phyloP scores from a whole-genome alignment of 495 filamentous ascomycete species.

The Aspergillus ellipticus region DNA sequence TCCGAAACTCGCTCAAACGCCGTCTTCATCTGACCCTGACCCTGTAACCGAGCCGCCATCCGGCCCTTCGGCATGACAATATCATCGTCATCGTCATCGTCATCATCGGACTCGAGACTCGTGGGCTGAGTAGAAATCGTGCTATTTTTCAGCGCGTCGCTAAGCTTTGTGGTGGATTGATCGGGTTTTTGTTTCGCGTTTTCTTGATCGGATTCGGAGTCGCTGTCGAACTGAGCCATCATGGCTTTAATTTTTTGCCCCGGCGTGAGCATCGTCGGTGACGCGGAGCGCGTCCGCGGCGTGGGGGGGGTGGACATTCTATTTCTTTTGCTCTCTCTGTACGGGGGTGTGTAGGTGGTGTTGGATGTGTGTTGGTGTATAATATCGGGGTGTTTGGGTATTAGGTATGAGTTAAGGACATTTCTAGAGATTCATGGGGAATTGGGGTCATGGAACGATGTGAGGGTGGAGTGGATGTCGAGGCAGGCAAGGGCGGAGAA shows the following conservation, averaged over 20 bases:
- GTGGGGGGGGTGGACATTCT: conserved; percentile 41
- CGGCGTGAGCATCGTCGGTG: conserved; percentile 56
- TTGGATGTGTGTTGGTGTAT: too few species aligned
- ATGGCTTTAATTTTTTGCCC: conserved; percentile 66
- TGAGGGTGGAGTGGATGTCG: neutral
- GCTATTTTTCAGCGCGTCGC: conserved; percentile 23
- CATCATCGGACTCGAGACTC: conserved; percentile 4
- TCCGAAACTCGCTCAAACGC: conserved; percentile 38
- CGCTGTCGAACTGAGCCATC: conserved; percentile 59
- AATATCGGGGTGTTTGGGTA: neutral
- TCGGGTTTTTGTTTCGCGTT: conserved; percentile 7
- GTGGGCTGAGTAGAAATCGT: conserved; percentile 2
- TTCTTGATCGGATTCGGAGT: conserved; percentile 50
- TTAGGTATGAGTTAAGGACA: neutral
- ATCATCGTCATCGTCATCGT: conserved; percentile 29
- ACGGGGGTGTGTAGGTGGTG: too few species aligned
- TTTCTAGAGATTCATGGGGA: neutral
- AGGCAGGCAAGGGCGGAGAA: conserved; percentile 16
- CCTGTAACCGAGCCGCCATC: conserved; percentile 67
- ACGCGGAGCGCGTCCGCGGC: conserved; percentile 40
- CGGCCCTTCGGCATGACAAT: conserved; percentile 63
- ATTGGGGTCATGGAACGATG: neutral
- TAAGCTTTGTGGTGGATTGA: conserved; percentile 14
- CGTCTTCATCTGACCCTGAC: conserved; percentile 16
- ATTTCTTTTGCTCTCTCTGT: neutral